Percentiles rank a stretch among this genome's conserved stretches.
These are phyloP conservation scores for Suillus subluteus DNA, from an alignment of 768 basidiomycete genomes.

Conservation along the genomic window DNA sequence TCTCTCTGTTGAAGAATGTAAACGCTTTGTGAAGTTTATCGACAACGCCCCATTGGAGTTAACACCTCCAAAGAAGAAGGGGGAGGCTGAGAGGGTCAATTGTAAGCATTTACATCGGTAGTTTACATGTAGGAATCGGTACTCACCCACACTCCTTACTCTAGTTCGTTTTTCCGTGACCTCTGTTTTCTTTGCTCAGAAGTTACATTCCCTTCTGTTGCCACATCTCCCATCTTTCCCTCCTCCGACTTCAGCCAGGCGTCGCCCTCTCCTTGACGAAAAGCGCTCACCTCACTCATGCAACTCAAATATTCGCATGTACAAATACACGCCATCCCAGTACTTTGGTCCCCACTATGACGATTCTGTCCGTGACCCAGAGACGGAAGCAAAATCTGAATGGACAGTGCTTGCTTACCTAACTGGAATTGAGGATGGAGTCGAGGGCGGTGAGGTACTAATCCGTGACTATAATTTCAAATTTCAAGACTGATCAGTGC, in stretches of 20 bases:
- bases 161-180: constrained; percentile 65
- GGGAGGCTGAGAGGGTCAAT: constrained; percentile 73
- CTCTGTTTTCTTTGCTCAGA: constrained; percentile 60
- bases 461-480: not conserved
- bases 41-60: constrained; percentile 62
- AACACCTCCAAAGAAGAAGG: constrained; percentile 71
- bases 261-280: constrained; percentile 20
- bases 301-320: constrained; percentile 76
- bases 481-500: not conserved
- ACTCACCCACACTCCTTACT: not conserved
- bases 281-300: constrained; percentile 54
- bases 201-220: constrained; percentile 49
- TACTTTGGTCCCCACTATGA: constrained; percentile 82
- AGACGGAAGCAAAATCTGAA: constrained; percentile 67
- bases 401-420: constrained; percentile 81
- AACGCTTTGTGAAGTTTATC: constrained; percentile 59
- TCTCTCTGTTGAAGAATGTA: constrained; percentile 64
- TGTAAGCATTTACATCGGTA: constrained; percentile 43
- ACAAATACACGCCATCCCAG: constrained; percentile 65
- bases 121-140: not conserved
- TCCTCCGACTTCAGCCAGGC: constrained; percentile 40
- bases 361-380: constrained; percentile 62
- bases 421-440: constrained; percentile 71
- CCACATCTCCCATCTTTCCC: constrained; percentile 64
- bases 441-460: constrained; percentile 68